phyloP scores from a whole-genome alignment of 176 grass and related monocot species.

The Thalia dealbata region DNA sequence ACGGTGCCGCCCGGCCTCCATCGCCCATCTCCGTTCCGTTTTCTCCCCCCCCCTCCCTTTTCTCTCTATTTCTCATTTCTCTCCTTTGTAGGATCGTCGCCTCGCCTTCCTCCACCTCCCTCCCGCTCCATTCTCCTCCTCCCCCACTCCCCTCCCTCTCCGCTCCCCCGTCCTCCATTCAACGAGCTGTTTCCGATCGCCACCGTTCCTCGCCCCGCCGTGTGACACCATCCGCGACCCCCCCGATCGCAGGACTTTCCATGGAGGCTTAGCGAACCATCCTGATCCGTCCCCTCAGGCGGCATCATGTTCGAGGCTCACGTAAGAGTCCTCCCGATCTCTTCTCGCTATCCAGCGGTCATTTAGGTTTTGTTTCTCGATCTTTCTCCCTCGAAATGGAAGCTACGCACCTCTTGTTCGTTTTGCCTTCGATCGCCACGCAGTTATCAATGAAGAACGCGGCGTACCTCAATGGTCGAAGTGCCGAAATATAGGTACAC shows the following conservation, averaged over 20 bases:
- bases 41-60: neutral
- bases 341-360: neutral
- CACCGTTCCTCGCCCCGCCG: neutral
- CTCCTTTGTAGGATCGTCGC: too few relatives aligned
- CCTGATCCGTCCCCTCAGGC: neutral
- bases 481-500: too few relatives aligned
- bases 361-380: too few relatives aligned
- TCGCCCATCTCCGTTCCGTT: neutral
- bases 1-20: neutral
- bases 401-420: too few relatives aligned
- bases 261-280: neutral
- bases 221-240: neutral
- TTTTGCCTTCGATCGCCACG: too few relatives aligned
- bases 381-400: too few relatives aligned
- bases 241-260: neutral
- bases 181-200: neutral
- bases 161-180: neutral
- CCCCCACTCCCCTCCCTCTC: neutral
- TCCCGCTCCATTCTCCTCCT: neutral
- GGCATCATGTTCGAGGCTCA: constrained; percentile 3
- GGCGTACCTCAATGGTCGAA: too few relatives aligned
- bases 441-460: too few relatives aligned
- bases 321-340: neutral
- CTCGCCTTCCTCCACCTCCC: neutral
- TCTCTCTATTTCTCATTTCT: too few relatives aligned